Evolutionary conservation across 805 yeast genomes (phyloP).

Genomic region (Ogataea salicorniae): DNA sequence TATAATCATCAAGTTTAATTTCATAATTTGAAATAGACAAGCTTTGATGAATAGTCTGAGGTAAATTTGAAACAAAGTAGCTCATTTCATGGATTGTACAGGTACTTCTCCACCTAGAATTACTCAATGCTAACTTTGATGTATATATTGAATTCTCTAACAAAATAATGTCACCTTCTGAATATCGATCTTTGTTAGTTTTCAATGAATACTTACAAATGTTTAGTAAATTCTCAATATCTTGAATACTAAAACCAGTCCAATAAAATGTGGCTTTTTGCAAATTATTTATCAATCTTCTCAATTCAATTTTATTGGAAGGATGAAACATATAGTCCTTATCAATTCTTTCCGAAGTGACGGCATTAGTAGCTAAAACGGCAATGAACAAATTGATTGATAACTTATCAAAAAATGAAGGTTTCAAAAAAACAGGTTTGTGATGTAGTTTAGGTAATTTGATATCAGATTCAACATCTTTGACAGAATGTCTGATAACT

Average conservation of each 20-base stretch:
- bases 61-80: conserved; percentile 44
- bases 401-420: conserved; percentile 56
- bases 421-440: conserved; percentile 51
- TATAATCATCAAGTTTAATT: conserved; percentile 36
- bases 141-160: conserved; percentile 39
- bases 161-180: conserved; percentile 34
- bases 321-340: conserved; percentile 70
- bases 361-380: conserved; percentile 67
- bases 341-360: conserved; percentile 63
- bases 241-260: conserved; percentile 64
- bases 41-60: conserved; percentile 33
- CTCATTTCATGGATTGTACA: conserved; percentile 64
- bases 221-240: conserved; percentile 46
- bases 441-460: conserved; percentile 55
- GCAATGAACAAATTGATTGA: conserved; percentile 62
- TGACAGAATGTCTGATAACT: conserved; percentile 51
- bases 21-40: conserved; percentile 41
- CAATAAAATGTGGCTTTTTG: conserved; percentile 68
- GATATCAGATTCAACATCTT: conserved; percentile 51
- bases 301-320: conserved; percentile 45
- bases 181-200: conserved; percentile 29
- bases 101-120: conserved; percentile 53
- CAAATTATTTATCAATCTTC: conserved; percentile 53
- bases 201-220: conserved; percentile 44
- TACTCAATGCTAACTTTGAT: conserved; percentile 45